Evolutionary conservation across 2,329 filamentous ascomycete genomes (phyloP).

Genomic region (Trichoderma sp.): DNA sequence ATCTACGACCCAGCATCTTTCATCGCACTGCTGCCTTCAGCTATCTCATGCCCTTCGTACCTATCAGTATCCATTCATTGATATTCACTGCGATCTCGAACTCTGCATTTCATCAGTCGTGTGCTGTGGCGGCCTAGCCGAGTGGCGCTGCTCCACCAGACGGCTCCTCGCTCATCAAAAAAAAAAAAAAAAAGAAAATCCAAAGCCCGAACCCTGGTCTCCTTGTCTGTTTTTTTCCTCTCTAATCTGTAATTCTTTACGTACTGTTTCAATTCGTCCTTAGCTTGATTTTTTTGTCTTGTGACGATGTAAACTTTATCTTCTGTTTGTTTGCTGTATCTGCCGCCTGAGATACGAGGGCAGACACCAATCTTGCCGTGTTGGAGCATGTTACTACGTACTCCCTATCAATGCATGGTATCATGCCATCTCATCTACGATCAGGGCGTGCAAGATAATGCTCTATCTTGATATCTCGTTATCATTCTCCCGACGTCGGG

Average conservation of each 20-base stretch:
- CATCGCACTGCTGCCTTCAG: neutral
- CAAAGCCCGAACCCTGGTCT: constrained; percentile 10
- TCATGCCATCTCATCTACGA: constrained; percentile 8
- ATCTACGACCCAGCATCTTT: neutral
- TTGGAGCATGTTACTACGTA: neutral
- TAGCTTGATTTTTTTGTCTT: constrained; percentile 2
- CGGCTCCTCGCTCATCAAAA: constrained; percentile 22
- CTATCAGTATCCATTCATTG: neutral
- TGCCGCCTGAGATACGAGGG: constrained; percentile 6
- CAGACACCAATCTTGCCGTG: neutral
- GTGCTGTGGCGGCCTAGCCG: constrained; percentile 23
- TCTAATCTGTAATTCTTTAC: neutral
- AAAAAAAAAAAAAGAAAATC: neutral
- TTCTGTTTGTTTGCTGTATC: neutral
- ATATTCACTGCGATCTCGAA: neutral
- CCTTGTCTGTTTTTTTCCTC: neutral
- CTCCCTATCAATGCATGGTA: neutral
- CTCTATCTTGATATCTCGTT: constrained; percentile 13
- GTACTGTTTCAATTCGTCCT: neutral
- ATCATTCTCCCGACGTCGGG: neutral
- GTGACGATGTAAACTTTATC: neutral
- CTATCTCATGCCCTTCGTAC: neutral
- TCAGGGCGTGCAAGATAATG: neutral
- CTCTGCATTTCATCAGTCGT: neutral
- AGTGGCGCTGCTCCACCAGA: constrained; percentile 20